Base-by-base conservation (phyloP, 1,139 yeast genomes). In the Blastobotrys arbuscula region DNA sequence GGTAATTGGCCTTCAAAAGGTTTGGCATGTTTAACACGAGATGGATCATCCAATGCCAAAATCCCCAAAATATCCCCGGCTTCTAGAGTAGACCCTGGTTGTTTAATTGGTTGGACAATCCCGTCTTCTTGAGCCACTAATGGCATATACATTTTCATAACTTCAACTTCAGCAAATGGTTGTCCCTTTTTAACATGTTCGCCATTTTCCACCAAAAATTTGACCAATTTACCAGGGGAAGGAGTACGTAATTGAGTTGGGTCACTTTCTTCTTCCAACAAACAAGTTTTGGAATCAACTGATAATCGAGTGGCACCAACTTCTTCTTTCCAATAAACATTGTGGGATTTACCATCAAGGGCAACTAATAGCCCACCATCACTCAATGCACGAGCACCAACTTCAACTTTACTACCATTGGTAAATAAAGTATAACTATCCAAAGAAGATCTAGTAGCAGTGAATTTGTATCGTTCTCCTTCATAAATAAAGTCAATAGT, bases 221-320 rank as follows among this genome's bases (percentile, higher is more conserved):
- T 88, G 52, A 90, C 95, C 60, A 92, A 78, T 71, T 94, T 92
- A 76, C 99, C 99, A 48, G 98, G 99, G 40, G 97, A 90, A 42
- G 98, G 98, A 42, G 98, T 88, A 73, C 97, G 83, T 64, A 94
- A 77, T 73, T 94, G 98, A 44, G 99, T 92, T 58, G 99, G 99
- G 63, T 92, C 99, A 63, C 88, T 90, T 73, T 92, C 99, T 53
- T 78, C 84, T 70, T 92, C 98, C 57, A 92, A 77, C 58, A 88
- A 72, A 66, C 97, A 92, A 38, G 98, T 90, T 74, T 88, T 92
- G 52, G 95, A 81, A 66, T 92, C 97, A 39, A 92, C 96, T 20
- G 96, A 86, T 60, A 92, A 71, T 71, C 98, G 83, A n/a, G 97
- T 90, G 35, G 96, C 96, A 49, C 90, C 81, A 53, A 94, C 90